Evolutionary conservation across 2,329 filamentous ascomycete species (phyloP), one percentile per base, ranked within the genome.

Genomic region (Neocatenulostroma microsporum): DNA sequence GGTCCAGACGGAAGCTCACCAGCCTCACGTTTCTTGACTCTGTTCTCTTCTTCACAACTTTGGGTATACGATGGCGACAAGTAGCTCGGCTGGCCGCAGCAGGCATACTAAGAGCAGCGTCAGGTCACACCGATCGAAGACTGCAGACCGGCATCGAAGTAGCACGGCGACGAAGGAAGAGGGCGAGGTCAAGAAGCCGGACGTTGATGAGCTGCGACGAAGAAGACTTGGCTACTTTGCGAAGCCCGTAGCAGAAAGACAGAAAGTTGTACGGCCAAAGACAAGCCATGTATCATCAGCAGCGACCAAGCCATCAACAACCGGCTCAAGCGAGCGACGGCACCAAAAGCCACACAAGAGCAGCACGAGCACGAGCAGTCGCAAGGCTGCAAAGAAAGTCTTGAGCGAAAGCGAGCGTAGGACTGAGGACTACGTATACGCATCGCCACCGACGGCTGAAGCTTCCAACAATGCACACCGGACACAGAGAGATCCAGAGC

Each of bases 141-240:
- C 30, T 5, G 24, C 29, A 6, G 30, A 13, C 5, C 23, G 12
- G 21, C 35, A 25, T 15, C 18, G 17, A 3, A 40, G 17, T 9
- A 32, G 23, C 11, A 34, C 44, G 28, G 25, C 34, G n/a, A 32
- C 11, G 3, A 26, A 30, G 15, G 41, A 43, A n/a, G 42, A 43
- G 21, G 46, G 40, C 14, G 38, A 40, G n/a, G 40, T 42, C 27
- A 41, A 43, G 37, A 44, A 61, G 43, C 46, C 61, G 17, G 62
- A 65, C 41, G 41, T 65, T 25, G 58, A 64, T 34, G 63, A 66
- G 34, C 42, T 66, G 32, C 48, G 63, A 35, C 53, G 52, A 21
- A 54, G 55, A 36, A 43, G 63, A 45, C 55, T 56, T 20, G 56
- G 57, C 4, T 67, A 67, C 45, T 64, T 56, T 45, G 46, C 10